Evolutionary conservation across 1,139 yeast species (phyloP).

Genomic region (Trichomonascaceae sp.): DNA sequence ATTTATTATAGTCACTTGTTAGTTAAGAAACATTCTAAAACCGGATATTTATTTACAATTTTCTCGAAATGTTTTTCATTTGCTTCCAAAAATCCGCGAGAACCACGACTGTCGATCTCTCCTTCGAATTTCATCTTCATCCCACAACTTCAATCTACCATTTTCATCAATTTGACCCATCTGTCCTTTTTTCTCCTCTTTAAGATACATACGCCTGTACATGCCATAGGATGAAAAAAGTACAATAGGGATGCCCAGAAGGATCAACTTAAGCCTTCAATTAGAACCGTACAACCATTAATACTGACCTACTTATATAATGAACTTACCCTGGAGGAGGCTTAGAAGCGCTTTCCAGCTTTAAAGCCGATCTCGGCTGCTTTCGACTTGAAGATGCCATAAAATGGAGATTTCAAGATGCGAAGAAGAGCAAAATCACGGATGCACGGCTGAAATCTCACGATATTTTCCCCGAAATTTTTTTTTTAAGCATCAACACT

Average conservation of each 20-base stretch:
- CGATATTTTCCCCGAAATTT: neutral
- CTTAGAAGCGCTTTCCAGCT: neutral
- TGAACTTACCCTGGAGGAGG: slow-evolving; percentile 8
- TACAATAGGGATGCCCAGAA: slow-evolving; percentile 38
- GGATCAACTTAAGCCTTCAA: slow-evolving; percentile 34
- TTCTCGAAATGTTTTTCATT: neutral
- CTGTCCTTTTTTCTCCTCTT: slow-evolving; percentile 43
- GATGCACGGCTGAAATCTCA: slow-evolving; percentile 4
- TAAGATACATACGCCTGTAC: slow-evolving; percentile 36
- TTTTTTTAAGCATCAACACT: neutral
- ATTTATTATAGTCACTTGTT: neutral
- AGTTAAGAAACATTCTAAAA: neutral
- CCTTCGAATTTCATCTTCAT: slow-evolving; percentile 38
- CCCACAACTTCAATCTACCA: slow-evolving; percentile 42
- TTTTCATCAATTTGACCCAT: slow-evolving; percentile 45
- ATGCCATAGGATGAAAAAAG: slow-evolving; percentile 36
- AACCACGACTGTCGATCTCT: slow-evolving; percentile 36
- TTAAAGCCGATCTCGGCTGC: neutral
- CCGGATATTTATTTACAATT: neutral
- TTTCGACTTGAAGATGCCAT: neutral
- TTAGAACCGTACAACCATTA: neutral
- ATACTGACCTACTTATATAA: neutral
- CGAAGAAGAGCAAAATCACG: neutral
- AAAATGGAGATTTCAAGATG: neutral
- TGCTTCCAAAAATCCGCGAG: slow-evolving; percentile 40